Evolutionary conservation across 2,329 filamentous ascomycete species (phyloP).

Genomic region (Aspergillus uvarum): DNA sequence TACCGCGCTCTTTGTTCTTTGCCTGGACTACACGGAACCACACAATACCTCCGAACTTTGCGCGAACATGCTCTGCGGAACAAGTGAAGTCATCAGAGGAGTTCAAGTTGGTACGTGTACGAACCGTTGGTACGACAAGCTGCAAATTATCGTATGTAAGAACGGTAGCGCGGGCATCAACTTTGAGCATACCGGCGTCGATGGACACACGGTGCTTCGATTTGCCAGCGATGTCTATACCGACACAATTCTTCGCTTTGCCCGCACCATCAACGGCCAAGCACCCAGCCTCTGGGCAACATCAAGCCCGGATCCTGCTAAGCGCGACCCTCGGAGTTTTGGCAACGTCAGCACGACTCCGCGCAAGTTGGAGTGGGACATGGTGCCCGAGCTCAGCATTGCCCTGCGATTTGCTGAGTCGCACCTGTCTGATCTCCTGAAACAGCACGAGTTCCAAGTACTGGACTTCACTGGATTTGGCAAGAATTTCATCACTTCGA

Average conservation of each 20-base stretch:
- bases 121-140: constrained; percentile 98
- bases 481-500: constrained; percentile 95
- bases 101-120: constrained; percentile 97
- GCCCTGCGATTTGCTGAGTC: constrained; percentile 95
- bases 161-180: constrained; percentile 99
- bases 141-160: constrained; percentile 98
- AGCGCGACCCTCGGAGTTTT: constrained; percentile 86
- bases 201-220: constrained; percentile 92
- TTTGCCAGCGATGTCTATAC: constrained; percentile 97
- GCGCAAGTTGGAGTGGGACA: constrained; percentile 96
- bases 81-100: constrained; percentile 84
- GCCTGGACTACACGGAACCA: constrained; percentile 89
- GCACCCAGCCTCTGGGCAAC: constrained; percentile 91
- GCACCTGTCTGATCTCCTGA: constrained; percentile 85
- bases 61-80: constrained; percentile 97
- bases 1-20: constrained; percentile 87
- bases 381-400: constrained; percentile 86
- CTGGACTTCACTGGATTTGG: constrained; percentile 87
- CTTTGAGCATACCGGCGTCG: constrained; percentile 97
- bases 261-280: constrained; percentile 89
- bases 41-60: constrained; percentile 78
- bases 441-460: constrained; percentile 93
- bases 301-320: constrained; percentile 85
- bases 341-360: constrained; percentile 91
- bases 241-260: constrained; percentile 94